Percentiles rank a stretch among this genome's conserved stretches.
Evolutionary conservation across 148 eudicot genomes (phyloP).

Genomic region (Mesembryanthemum crystallinum): DNA sequence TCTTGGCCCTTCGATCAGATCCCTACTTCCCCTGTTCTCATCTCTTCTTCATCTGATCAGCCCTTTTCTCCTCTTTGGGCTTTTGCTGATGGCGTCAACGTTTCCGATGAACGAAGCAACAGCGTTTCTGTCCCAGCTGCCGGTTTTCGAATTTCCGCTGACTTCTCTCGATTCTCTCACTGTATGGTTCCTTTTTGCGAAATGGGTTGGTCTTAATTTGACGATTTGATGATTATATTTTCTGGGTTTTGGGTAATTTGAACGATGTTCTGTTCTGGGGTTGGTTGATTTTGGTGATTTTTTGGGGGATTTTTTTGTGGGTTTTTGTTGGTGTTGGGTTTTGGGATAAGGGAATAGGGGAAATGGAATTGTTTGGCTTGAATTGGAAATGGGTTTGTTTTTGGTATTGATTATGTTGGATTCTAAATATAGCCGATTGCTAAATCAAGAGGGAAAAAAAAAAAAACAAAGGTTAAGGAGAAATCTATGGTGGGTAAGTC

Average conservation of each 20-base stretch:
- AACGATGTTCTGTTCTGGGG: no score
- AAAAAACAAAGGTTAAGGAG: neutral
- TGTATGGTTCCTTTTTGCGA: constrained; percentile 29
- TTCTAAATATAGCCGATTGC: constrained; percentile 6
- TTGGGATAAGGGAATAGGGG: neutral
- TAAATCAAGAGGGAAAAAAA: neutral
- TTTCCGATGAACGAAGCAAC: constrained; percentile 26
- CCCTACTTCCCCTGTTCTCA: constrained; percentile 41
- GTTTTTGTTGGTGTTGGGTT: neutral
- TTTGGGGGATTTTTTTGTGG: neutral
- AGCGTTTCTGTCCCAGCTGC: constrained; percentile 10
- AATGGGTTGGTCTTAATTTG: neutral
- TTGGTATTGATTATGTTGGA: neutral
- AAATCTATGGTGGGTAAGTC: constrained; percentile 19
- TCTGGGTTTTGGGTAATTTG: neutral
- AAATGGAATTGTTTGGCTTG: neutral
- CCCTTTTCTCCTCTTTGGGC: constrained; percentile 75
- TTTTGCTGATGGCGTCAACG: constrained; percentile 41
- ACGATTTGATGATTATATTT: constrained; percentile 6
- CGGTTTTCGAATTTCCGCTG: constrained; percentile 28
- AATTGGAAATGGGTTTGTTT: neutral
- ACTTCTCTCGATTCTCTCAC: constrained; percentile 29
- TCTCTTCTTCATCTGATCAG: constrained; percentile 46
- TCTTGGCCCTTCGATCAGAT: constrained; percentile 86
- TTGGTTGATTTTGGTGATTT: constrained; percentile 3